Conservation (phyloP, 345 rosid genomes). For the Angophora floribunda region DNA sequence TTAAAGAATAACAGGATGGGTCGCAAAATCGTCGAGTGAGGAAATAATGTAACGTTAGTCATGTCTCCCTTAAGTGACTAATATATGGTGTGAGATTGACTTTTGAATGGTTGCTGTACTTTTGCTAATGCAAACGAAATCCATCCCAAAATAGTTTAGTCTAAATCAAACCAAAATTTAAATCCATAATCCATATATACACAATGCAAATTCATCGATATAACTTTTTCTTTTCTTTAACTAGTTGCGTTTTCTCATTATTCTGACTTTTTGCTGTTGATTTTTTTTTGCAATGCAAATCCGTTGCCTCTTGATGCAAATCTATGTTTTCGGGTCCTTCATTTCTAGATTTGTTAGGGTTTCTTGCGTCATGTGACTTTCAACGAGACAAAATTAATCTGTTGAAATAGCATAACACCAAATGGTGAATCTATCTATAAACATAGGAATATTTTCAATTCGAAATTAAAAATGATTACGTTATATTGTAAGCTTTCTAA, state of each 20-base stretch:
- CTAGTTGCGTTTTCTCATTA: background rate
- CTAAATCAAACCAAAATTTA: background rate
- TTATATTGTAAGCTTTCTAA: background rate
- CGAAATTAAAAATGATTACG: background rate
- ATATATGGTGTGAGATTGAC: background rate
- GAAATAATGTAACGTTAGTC: background rate
- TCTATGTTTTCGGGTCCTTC: background rate
- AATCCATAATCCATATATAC: background rate
- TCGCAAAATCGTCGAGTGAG: background rate
- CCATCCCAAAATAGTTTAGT: background rate
- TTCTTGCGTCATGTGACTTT: no score
- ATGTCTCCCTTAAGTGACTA: background rate
- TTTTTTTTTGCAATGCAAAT: background rate
- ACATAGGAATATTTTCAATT: background rate
- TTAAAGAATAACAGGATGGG: background rate
- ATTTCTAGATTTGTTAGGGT: background rate
- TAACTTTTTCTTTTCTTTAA: background rate
- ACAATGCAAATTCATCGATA: background rate
- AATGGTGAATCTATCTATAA: no score
- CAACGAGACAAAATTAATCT: background rate
- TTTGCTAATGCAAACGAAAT: background rate
- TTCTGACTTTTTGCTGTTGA: background rate
- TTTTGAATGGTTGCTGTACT: background rate
- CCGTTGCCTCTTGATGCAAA: no score
- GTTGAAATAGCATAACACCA: no score